phyloP scores from a whole-genome alignment of 1,139 yeast genomes.

The Blastobotrys elegans region DNA sequence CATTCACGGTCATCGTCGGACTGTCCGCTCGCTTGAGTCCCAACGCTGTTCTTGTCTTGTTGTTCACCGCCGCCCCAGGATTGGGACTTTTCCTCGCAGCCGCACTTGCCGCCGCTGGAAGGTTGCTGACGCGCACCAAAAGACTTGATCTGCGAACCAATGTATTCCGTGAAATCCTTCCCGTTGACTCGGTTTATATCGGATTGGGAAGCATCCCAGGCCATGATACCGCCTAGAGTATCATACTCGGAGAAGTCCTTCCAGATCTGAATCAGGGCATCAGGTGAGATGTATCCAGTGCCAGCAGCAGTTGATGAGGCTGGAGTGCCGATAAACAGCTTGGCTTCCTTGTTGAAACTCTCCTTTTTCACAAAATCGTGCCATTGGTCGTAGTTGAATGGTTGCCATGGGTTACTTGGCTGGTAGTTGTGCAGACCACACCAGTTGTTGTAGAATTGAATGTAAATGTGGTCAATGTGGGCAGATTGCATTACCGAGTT shows the following conservation, averaged over 20 bases:
- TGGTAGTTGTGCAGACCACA: too few species aligned
- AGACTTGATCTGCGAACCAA: neutral
- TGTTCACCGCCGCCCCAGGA: too few species aligned
- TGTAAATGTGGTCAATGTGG: slow-evolving; percentile 74
- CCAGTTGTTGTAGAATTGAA: slow-evolving; percentile 90
- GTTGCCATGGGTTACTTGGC: slow-evolving; percentile 17
- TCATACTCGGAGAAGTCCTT: slow-evolving; percentile 27
- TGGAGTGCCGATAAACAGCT: slow-evolving; percentile 66
- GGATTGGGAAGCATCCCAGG: slow-evolving; percentile 62
- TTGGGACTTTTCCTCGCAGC: too few species aligned
- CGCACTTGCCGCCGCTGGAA: neutral
- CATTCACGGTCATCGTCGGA: too few species aligned
- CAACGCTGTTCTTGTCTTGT: too few species aligned
- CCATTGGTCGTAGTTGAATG: slow-evolving; percentile 85
- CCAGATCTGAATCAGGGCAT: slow-evolving; percentile 20
- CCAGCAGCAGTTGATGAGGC: slow-evolving; percentile 64
- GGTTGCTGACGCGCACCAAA: neutral
- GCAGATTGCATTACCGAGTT: slow-evolving; percentile 60
- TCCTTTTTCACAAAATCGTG: slow-evolving; percentile 56
- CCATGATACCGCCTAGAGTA: slow-evolving; percentile 75
- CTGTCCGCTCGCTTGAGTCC: too few species aligned
- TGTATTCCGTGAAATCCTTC: neutral
- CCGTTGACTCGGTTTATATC: neutral
- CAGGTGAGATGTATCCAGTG: slow-evolving; percentile 50
- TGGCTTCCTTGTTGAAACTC: slow-evolving; percentile 55